Base-by-base conservation (phyloP, 2,329 filamentous ascomycete genomes). In the Blastomyces gilchristii region DNA sequence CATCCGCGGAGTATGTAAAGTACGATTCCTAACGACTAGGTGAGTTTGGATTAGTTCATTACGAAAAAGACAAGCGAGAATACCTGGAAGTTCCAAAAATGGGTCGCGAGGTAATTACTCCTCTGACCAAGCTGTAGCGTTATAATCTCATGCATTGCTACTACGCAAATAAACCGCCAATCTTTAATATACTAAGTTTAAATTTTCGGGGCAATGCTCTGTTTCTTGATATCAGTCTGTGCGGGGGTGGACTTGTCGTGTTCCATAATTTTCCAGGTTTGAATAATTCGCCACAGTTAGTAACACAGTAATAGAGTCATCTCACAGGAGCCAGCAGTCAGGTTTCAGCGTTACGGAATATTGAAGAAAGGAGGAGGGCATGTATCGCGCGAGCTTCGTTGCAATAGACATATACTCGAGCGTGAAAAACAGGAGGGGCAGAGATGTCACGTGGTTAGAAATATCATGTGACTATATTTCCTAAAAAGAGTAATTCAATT, bases 21-120 rank as follows among this genome's bases (percentile, higher is more conserved):
- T 99, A 99, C 0, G 93, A 96, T 81, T 99, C 94, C 89, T 96
- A 66, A 12, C 28, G 37, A 45, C 60, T 53, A 57, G 63, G 60
- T 45, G 37, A 65, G 61, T 60, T 63, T 61, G 63, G 60, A 56
- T 43, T 12, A n/a, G 11, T n/a, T 28, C n/a, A 41, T 37, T 60
- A n/a, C 60, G 45, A 41, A n/a, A n/a, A 50, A 39, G 43, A 58
- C 34, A 59, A 45, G 16, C 16, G 37, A 8, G n/a, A 31, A 49
- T 74, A 90, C 90, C 81, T 96, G 93, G 6, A 89, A 82, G 71
- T 99, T 99, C 94, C 94, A 99, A 75, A 97, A 99, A 78, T 99
- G 94, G 0, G 92, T 95, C 39, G 89, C 92, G 28, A 95, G 79
- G 71, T 97, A 96, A 75, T 99, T 99, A 74, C 89, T 92, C 72